Evolutionary conservation across 192 early-diverging fungal genomes (phyloP), one percentile per base, ranked within the genome.

Genomic region (Entomortierella chlamydospora): DNA sequence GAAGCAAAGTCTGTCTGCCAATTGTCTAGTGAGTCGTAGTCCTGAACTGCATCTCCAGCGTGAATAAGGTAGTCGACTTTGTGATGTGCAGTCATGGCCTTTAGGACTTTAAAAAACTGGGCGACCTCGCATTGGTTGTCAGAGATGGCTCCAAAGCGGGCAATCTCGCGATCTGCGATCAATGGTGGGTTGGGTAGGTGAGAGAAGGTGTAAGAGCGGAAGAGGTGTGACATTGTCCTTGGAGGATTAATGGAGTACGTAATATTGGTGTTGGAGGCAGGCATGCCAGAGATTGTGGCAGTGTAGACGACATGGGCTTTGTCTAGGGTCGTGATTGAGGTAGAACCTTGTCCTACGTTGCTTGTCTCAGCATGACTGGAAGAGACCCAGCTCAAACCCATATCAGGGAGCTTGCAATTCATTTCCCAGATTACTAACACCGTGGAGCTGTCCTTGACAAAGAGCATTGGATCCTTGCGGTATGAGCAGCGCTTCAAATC

Each of bases 1-100:
- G 87, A 83, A 30, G 84, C 84, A 64, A 92, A 83, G 63, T 93
- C 90, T 1, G 82, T 89, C 49, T 93, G 90, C 92, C 92, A 93
- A 63, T 92, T 89, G 42, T 81, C 82, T 25, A 92, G 68, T 26
- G 82, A 85, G 0, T 67, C 39, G 30, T 84, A 87, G 23, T 83
- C 83, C 63, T 93, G 91, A 9, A 92, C 88, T 5, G 85, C 83
- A 77, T 93, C 92, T 22, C 92, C 92, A 12, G 87, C 91, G 72
- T 93, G 92, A 43, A 93, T 55, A 25, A 92, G 81, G 37, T 83
- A 82, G 63, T 92, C 84, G 29, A 79, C 57, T 57, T 79, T 79
- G 57, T 79, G 76, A 42, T 49, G 85, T 64, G 64, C 70, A 28
- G 56, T 64, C 61, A 59, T 83, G 57, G 26, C 71, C 61, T 58